Base-by-base conservation (phyloP, 2,329 filamentous ascomycete species). In the Neopestalotiopsis clavispora region DNA sequence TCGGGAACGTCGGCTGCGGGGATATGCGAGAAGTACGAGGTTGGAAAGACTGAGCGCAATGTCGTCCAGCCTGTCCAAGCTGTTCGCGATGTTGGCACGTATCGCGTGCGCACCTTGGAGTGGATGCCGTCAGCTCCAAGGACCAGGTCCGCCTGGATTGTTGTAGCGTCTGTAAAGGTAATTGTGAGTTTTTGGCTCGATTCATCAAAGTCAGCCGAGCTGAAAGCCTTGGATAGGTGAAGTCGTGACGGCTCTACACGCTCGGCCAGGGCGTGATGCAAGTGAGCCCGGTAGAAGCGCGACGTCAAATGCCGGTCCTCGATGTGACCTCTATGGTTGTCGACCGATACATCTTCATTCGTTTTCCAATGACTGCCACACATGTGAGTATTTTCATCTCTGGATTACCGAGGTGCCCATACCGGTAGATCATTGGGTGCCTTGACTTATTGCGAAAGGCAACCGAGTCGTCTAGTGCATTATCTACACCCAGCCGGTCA, bases 91-190 rank as follows among this genome's bases (percentile, higher is more conserved):
- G 78, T 74, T 0, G 83, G 82, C 1, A 84, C 78, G 66, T 87
- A 84, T n/a, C 81, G 81, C 30, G 75, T 77, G 13, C 80, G 78
- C 30, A 85, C 80, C 2, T 80, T 77, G 23, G 84, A 87, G 72
- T 85, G 83, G 61, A 88, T 83, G 52, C 87, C 87, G 74, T 89
- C 86, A 0, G 85, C 83, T 1, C 85, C 86, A 17, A 89, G 79
- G 30, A 87, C 73, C 56, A 87, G 74, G 71, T 88, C 84, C 0
- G 84, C 84, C 0, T 75, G 73, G 0, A 78, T 78, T 2, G 74
- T 78, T 0, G 79, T 81, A 5, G 83, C 85, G 72, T 88, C 86
- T n/a, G 80, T 76, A 71, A 89, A 88, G 32, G 73, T 73, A 0
- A 87, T 74, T 0, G 81, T 75, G 1, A 79, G 73, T 57, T 75